Evolutionary conservation across 1,139 yeast species (phyloP), one percentile per base, ranked within the genome.

Genomic region (Scheffersomyces quercinus): DNA sequence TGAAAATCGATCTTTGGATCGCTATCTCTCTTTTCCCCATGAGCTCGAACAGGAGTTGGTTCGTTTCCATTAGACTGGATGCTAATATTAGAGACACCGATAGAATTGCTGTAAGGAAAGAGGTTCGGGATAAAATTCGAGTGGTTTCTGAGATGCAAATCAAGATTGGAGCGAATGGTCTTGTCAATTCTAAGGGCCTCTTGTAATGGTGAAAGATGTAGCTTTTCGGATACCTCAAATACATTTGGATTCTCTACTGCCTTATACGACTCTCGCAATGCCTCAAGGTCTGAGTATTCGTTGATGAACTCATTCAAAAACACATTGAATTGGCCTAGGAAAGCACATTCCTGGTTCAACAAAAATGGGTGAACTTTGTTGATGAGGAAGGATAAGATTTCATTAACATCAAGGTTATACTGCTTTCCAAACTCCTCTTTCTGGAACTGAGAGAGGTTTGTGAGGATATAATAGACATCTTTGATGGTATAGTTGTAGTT

Each of bases 401-500:
- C 35, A 5, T 31, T 31, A 10, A 20, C 20, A 31, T 31, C 35
- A 14, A 31, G 20, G 13, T 20, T n/a, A 12, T 31, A 31, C 15
- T 31, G 24, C 10, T 14, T n/a, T 5, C 35, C 24, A 12, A 31
- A 10, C 5, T 13, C 35, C 6, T 15, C 15, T 14, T 31, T 31
- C 20, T 31, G 20, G 20, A 14, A 31, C 35, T 14, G 35, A 5
- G 20, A 10, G 15, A 31, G 35, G 15, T n/a, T 14, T 10, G 35
- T 14, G n/a, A 31, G 35, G 20, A 31, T 31, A 20, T 15, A 31
- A 8, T 31, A 47, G 5, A 47, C 24, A 28, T 47, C 49, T 31
- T 47, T 43, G 29, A 39, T 26, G 4, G 41, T 30, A 31, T 38
- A 42, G 13, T 41, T 41, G 30, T 46, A 48, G 35, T 42, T 38